Percentiles rank a stretch among this genome's conserved stretches.
These are phyloP conservation scores for Trametes maxima DNA, from an alignment of 768 basidiomycete genomes.

Conservation along the genomic window DNA sequence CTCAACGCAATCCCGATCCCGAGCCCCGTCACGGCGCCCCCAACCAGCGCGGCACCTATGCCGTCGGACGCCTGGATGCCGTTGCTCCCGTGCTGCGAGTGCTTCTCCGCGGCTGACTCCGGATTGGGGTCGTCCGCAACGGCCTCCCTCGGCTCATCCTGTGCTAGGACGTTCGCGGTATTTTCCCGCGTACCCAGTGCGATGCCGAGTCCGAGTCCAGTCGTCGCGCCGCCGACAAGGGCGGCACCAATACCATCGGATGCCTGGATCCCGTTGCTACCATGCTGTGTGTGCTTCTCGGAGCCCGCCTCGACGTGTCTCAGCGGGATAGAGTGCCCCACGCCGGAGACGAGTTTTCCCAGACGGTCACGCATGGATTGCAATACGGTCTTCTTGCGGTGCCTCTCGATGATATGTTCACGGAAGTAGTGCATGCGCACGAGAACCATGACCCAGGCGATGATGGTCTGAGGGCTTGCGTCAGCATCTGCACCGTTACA, in stretches of 20 bases:
- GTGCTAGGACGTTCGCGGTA: too few relatives aligned
- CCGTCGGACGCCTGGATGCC: too few relatives aligned
- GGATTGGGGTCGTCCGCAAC: neutral
- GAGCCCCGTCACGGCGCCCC: too few relatives aligned
- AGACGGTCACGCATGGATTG: constrained; percentile 16
- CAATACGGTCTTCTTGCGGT: constrained; percentile 17
- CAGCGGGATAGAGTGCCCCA: neutral
- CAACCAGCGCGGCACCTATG: too few relatives aligned
- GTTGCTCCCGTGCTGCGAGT: neutral
- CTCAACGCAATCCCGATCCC: neutral
- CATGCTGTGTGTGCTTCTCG: constrained; percentile 5
- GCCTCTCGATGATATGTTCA: constrained; percentile 18
- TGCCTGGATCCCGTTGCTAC: constrained; percentile 18
- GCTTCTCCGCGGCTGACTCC: neutral
- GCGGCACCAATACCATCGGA: constrained; percentile 29
- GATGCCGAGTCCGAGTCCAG: constrained; percentile 24
- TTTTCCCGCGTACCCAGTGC: constrained; percentile 2
- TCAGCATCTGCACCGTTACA: constrained; percentile 18
- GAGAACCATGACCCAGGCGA: constrained; percentile 69
- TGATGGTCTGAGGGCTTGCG: constrained; percentile 38
- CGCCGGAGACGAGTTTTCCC: neutral
- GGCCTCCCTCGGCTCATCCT: too few relatives aligned
- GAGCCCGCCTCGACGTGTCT: constrained; percentile 5
- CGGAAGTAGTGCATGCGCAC: constrained; percentile 51
- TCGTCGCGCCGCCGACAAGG: constrained; percentile 24